Evolutionary conservation across 2,329 filamentous ascomycete species (phyloP), one percentile per base, ranked within the genome.

Genomic region (Fusarium sp.): DNA sequence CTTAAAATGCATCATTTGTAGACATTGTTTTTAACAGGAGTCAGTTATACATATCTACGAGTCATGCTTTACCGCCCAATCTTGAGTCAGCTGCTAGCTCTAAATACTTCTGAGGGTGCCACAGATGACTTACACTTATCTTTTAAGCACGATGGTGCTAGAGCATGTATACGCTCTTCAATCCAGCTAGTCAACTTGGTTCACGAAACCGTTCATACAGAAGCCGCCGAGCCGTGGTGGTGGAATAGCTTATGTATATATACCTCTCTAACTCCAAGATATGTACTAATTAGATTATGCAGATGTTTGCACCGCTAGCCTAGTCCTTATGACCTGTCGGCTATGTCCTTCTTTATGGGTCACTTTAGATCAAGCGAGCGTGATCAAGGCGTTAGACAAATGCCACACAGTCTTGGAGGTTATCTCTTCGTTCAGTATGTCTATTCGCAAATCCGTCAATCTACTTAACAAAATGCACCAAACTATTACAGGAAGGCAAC

Each of bases 11-110:
- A 32, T 11, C 30, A 24, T 11, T 32, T 32, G 2, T 11, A 32
- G 4, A 32, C 30, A 20, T 24, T 24, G 22, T 30, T 28, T 3
- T 17, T 30, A 6, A 30, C 8, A 0, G 4, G 2, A 3, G 13
- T 14, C 7, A 50, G 48, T 1, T 44, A 43, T 44, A 52, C 37
- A 0, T 52, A 52, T 8, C 19, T 52, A 2, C 14, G 14, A 3
- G 49, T 52, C 19, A 52, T 52, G 37, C 37, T 52, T 13, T 52
- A 52, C 15, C 49, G 49, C 24, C 49, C 49, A 13, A 52, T 52
- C 4, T 3, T 52, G 0, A 52, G 24, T 32, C 49, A 52, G 4
- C 26, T 52, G 0, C 3, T 52, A 1, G 49, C 49, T 11, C 7
- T 44, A 3, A 20, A 5, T 11, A 44, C 37, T 1, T 33, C 49